These are phyloP conservation scores for Schizophyllum amplum DNA, from an alignment of 1,284 basidiomycete species.

Conservation along the genomic window DNA sequence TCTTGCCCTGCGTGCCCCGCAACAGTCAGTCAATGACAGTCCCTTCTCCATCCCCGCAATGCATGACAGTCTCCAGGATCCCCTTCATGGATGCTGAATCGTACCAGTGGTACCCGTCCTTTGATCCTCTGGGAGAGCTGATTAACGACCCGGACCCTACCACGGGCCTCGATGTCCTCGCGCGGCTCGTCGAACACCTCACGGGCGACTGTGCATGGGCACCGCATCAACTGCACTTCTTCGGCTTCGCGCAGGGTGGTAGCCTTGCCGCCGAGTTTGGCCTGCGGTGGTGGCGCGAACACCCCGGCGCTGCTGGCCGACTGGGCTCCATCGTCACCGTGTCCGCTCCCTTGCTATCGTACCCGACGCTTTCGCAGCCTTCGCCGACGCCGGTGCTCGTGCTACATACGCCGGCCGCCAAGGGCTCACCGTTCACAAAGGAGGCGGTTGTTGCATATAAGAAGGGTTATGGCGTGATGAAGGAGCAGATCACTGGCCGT, in stretches of 20 bases:
- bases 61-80: slow-evolving; percentile 57
- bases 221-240: slow-evolving; percentile 64
- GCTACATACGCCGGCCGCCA: slow-evolving; percentile 45
- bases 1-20: slow-evolving; percentile 72
- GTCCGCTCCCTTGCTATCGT: slow-evolving; percentile 68
- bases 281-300: slow-evolving; percentile 37
- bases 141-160: slow-evolving; percentile 68
- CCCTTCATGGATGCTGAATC: slow-evolving; percentile 76
- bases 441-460: slow-evolving; percentile 40
- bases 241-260: slow-evolving; percentile 89
- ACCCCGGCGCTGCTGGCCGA: slow-evolving; percentile 2
- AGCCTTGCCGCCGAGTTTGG: slow-evolving; percentile 68
- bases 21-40: slow-evolving; percentile 42
- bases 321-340: slow-evolving; percentile 67
- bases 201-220: slow-evolving; percentile 58
- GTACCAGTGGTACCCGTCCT: slow-evolving; percentile 86
- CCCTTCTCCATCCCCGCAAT: neutral
- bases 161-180: slow-evolving; percentile 49
- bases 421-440: slow-evolving; percentile 35
- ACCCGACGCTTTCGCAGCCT: slow-evolving; percentile 47
- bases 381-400: slow-evolving; percentile 59
- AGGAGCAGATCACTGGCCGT: slow-evolving; percentile 36
- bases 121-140: slow-evolving; percentile 70
- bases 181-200: slow-evolving; percentile 50
- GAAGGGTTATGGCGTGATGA: slow-evolving; percentile 48